Percentiles rank a stretch among this genome's conserved stretches.
Conservation (phyloP, 768 basidiomycete genomes). For the Daedaleopsis sinensis region DNA sequence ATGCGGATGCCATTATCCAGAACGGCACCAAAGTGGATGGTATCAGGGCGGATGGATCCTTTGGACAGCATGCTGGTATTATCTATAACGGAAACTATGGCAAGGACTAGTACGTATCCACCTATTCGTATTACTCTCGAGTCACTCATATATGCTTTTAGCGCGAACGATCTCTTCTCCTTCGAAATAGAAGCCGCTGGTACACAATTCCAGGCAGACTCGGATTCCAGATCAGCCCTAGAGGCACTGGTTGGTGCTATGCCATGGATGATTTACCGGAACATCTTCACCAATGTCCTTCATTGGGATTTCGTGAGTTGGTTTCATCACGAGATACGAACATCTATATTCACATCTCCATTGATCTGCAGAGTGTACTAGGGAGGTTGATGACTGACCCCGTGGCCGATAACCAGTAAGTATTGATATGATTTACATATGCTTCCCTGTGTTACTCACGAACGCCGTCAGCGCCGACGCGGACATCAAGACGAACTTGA, state of each 20-base stretch:
- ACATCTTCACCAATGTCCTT: constrained; percentile 52
- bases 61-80: constrained; percentile 57
- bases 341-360: neutral
- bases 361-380: constrained; percentile 48
- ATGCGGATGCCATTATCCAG: constrained; percentile 52
- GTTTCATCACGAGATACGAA: neutral
- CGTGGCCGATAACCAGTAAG: constrained; percentile 44
- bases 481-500: constrained; percentile 57
- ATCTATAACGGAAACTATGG: constrained; percentile 74
- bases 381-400: constrained; percentile 68
- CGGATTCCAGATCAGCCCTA: constrained; percentile 44
- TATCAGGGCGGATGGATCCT: constrained; percentile 45
- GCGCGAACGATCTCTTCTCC: constrained; percentile 58
- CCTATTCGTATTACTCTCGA: neutral
- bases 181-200: constrained; percentile 62
- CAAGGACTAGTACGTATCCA: constrained; percentile 40
- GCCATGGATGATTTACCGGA: constrained; percentile 67
- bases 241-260: constrained; percentile 55
- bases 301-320: constrained; percentile 71
- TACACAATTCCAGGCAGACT: constrained; percentile 50
- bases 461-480: constrained; percentile 47
- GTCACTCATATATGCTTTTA: constrained; percentile 23
- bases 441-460: constrained; percentile 1
- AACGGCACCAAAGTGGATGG: constrained; percentile 56
- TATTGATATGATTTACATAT: neutral